A percentile compares a stretch with the other conserved stretches of the same genome.
phyloP scores from a whole-genome alignment of 2,329 filamentous ascomycete species.

The Fusarium burgessii region DNA sequence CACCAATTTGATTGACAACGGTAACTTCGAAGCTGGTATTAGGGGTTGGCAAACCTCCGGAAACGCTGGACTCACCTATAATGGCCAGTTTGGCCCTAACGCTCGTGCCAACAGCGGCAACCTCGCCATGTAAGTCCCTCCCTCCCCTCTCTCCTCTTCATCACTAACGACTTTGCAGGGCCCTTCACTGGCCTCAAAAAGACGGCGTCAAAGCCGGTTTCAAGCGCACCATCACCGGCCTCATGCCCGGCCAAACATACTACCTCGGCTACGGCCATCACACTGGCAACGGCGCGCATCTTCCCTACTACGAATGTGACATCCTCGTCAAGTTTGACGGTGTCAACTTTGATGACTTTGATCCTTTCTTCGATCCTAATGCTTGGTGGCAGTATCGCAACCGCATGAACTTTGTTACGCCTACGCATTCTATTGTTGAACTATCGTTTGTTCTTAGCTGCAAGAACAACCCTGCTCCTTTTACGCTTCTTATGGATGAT shows the following conservation, averaged over 20 bases:
- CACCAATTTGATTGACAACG: not conserved
- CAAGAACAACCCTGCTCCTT: not conserved
- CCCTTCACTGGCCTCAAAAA: slow-evolving; percentile 4
- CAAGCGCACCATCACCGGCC: not conserved
- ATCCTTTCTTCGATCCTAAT: slow-evolving; percentile 15
- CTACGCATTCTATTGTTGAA: not conserved
- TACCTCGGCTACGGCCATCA: slow-evolving; percentile 14
- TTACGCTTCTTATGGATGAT: slow-evolving; percentile 25
- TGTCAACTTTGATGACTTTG: slow-evolving; percentile 18
- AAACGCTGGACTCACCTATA: not conserved
- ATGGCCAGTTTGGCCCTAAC: not conserved
- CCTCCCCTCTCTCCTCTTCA: fast-evolving
- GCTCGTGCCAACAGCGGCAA: not conserved
- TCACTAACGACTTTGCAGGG: not conserved
- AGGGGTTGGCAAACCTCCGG: not conserved
- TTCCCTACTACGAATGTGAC: slow-evolving; percentile 9
- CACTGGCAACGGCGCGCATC: not conserved
- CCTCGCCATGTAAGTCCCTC: slow-evolving; percentile 1
- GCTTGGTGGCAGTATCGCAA: slow-evolving; percentile 9
- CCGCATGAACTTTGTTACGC: not conserved
- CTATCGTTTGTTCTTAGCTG: slow-evolving; percentile 20
- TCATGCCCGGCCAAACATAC: not conserved
- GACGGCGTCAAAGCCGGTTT: slow-evolving; percentile 2
- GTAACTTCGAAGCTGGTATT: not conserved
- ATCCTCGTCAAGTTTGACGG: slow-evolving; percentile 15